Conservation (phyloP, 305 asterid genomes). For the Solanum hybrid region DNA sequence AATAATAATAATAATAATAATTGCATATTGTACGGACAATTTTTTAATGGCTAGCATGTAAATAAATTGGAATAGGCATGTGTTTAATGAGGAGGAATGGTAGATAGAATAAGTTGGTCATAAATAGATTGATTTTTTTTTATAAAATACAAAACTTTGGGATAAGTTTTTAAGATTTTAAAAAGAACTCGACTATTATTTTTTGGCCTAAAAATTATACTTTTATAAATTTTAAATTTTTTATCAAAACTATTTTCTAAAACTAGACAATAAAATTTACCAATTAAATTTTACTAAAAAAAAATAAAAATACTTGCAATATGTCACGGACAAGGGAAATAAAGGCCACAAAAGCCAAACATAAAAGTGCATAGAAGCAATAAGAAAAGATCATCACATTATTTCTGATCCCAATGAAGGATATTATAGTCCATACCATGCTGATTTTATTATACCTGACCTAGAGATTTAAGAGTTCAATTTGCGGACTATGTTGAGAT, state of each 20-base stretch:
- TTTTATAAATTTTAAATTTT: too few relatives aligned
- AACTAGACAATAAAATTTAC: background rate
- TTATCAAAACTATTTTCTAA: background rate
- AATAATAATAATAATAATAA: too few relatives aligned
- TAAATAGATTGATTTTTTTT: background rate
- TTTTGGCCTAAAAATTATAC: background rate
- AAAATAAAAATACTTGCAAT: too few relatives aligned
- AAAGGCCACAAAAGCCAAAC: background rate
- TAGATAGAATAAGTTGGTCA: background rate
- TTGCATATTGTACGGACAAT: too few relatives aligned
- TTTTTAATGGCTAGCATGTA: too few relatives aligned
- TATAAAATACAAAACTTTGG: background rate
- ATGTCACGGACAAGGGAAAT: background rate
- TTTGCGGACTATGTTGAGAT: background rate
- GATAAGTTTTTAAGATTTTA: background rate
- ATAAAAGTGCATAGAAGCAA: background rate
- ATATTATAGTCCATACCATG: background rate
- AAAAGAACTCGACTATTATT: too few relatives aligned
- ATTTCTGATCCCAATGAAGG: background rate
- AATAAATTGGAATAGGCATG: background rate
- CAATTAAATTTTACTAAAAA: background rate
- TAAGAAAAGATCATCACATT: background rate
- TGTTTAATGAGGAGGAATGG: background rate
- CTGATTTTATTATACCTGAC: background rate
- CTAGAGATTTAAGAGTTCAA: background rate